Evolutionary conservation across 805 yeast genomes (phyloP).

Genomic region (Wickerhamiella occidentalis): DNA sequence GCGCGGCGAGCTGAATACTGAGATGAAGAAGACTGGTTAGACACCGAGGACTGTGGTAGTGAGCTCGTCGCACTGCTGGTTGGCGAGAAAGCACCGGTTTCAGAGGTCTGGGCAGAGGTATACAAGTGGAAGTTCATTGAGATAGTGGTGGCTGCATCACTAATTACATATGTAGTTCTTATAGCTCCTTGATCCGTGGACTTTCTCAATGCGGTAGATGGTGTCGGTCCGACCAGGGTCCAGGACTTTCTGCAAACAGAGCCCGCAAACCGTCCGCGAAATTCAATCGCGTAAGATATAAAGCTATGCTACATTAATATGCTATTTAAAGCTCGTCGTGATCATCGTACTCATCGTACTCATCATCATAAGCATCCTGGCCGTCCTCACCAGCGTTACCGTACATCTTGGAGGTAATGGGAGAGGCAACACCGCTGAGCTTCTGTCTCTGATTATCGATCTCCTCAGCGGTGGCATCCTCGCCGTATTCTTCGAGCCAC

Average conservation of each 20-base stretch:
- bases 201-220: background rate
- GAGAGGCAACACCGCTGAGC: slow-evolving; percentile 71
- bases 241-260: background rate
- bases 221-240: background rate
- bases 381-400: slow-evolving; percentile 35
- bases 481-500: slow-evolving; percentile 79
- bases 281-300: slow-evolving; percentile 7
- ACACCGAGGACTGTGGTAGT: background rate
- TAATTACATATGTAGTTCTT: slow-evolving; percentile 35
- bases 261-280: no score
- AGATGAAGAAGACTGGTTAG: background rate
- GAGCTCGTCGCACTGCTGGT: slow-evolving; percentile 1
- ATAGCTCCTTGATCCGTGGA: background rate
- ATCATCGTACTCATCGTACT: slow-evolving; percentile 28
- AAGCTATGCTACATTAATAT: slow-evolving; percentile 1
- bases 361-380: slow-evolving; percentile 50
- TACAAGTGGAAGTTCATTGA: slow-evolving; percentile 6
- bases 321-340: slow-evolving; percentile 19
- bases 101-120: background rate
- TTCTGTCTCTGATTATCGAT: slow-evolving; percentile 82
- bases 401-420: slow-evolving; percentile 82
- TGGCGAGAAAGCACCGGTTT: background rate
- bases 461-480: slow-evolving; percentile 82
- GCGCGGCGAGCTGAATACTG: slow-evolving; percentile 3
- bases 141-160: background rate